phyloP scores from a whole-genome alignment of 441 rosid species.

The Jatropha podagrica region DNA sequence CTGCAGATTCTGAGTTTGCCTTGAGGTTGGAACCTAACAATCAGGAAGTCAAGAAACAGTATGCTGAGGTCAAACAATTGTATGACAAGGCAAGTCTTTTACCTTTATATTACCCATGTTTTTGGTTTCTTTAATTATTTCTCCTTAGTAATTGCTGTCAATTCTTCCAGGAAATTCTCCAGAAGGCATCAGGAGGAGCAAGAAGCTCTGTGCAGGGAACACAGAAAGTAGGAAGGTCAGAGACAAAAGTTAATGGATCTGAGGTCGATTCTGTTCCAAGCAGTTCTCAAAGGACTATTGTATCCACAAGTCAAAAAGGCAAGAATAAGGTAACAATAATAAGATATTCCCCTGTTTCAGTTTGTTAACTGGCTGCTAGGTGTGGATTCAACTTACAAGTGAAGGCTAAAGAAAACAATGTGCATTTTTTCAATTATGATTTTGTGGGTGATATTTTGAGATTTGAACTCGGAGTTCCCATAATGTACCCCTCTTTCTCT shows the following conservation, averaged over 20 bases:
- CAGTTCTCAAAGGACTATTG: conserved; percentile 32
- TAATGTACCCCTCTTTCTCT: neutral
- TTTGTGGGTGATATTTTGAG: neutral
- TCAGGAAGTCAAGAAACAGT: conserved; percentile 82
- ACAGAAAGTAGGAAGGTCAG: conserved; percentile 42
- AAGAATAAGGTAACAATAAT: conserved; percentile 41
- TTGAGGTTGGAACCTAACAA: conserved; percentile 82
- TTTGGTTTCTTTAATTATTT: conserved; percentile 9
- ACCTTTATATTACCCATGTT: neutral
- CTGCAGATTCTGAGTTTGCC: conserved; percentile 89
- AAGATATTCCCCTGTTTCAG: neutral
- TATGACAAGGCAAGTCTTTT: conserved; percentile 59
- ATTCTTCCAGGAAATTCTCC: conserved; percentile 53
- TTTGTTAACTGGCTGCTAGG: neutral
- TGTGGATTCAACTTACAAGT: neutral
- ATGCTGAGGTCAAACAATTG: conserved; percentile 63
- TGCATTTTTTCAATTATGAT: neutral
- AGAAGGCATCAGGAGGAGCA: conserved; percentile 57
- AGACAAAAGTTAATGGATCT: conserved; percentile 35
- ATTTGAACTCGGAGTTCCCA: neutral
- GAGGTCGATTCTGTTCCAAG: conserved; percentile 36
- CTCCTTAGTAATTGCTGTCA: conserved; percentile 9
- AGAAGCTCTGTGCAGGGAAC: conserved; percentile 47
- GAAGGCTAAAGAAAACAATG: neutral
- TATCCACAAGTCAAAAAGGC: conserved; percentile 41